Base-by-base conservation (phyloP, 2,329 filamentous ascomycete genomes). In the Nothophaeocryptopus gaeumannii region DNA sequence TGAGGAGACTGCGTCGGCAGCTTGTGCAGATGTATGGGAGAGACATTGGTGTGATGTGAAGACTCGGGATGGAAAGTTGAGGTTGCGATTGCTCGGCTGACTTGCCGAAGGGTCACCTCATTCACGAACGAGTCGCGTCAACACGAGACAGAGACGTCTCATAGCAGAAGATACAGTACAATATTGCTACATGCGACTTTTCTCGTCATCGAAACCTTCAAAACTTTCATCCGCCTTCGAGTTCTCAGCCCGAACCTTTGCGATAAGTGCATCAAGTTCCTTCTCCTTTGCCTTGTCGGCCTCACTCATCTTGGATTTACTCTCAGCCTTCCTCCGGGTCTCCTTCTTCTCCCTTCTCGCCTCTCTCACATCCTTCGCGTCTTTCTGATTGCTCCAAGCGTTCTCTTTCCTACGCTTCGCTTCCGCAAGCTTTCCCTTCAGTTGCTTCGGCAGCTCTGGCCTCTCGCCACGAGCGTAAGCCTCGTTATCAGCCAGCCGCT, bases 331-430 rank as follows among this genome's bases (percentile, higher is more conserved):
- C 42, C 67, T 52, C 42, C 60, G 57, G 3, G 60, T 59, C 39
- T 62, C 60, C 53, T 68, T 68, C 58, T 63, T 63, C 51, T 67
- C 67, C 46, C 68, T 55, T 47, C 68, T 58, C 38, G 41, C 58
- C 37, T 69, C 67, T 35, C 58, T 58, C 34, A 63, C 54, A n/a
- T 52, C 53, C 54, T 68, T 69, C 7, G 61, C 62, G 12, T 67
- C 68, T 49, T 69, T 69, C 56, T 70, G 64, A 43, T 47, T 52
- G 30, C 62, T 69, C 69, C 69, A 72, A 9, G 69, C 67, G 37
- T 50, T 63, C 45, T 70, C 64, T 39, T 66, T 65, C 38, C 64
- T 59, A 51, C 60, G 46, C 50, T 58, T 57, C 41, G 52, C 40
- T 15, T 63, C 59, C 8, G 62, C 64, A 16, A 59, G 55, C 11